These are phyloP conservation scores for Diaporthe capsici DNA, from an alignment of 2,329 filamentous ascomycete genomes.

Conservation along the genomic window DNA sequence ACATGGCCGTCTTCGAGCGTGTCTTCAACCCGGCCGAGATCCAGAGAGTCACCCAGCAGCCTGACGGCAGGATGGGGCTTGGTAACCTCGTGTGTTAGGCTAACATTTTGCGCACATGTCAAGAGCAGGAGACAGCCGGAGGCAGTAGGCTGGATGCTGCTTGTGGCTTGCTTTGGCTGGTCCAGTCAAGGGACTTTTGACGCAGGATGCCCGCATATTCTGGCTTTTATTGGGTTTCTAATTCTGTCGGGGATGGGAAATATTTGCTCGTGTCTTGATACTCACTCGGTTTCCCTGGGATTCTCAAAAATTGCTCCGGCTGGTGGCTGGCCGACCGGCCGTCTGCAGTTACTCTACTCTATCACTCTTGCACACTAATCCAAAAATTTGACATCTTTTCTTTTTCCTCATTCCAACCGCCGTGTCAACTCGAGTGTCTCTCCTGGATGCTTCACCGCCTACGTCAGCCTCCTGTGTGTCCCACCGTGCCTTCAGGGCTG, in stretches of 20 bases:
- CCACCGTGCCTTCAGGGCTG: conserved; percentile 6
- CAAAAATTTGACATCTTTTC: background rate
- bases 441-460: conserved; percentile 24
- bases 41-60: conserved; percentile 62
- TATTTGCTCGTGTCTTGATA: background rate
- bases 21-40: conserved; percentile 67
- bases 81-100: conserved; percentile 62
- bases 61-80: conserved; percentile 68
- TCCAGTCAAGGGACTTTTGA: conserved; percentile 22
- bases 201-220: conserved; percentile 21
- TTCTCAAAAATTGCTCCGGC: conserved; percentile 14
- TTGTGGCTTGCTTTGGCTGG: conserved; percentile 18
- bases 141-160: background rate
- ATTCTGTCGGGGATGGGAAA: background rate
- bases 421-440: background rate
- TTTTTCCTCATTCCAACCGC: background rate
- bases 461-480: background rate
- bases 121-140: background rate
- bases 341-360: conserved; percentile 11
- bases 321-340: conserved; percentile 12
- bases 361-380: conserved; percentile 15
- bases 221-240: conserved; percentile 8
- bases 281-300: background rate
- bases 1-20: conserved; percentile 67
- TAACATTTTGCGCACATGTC: no score